Base-by-base conservation (phyloP, 495 filamentous ascomycete genomes). In the Pseudoneurospora amorphoporcata region DNA sequence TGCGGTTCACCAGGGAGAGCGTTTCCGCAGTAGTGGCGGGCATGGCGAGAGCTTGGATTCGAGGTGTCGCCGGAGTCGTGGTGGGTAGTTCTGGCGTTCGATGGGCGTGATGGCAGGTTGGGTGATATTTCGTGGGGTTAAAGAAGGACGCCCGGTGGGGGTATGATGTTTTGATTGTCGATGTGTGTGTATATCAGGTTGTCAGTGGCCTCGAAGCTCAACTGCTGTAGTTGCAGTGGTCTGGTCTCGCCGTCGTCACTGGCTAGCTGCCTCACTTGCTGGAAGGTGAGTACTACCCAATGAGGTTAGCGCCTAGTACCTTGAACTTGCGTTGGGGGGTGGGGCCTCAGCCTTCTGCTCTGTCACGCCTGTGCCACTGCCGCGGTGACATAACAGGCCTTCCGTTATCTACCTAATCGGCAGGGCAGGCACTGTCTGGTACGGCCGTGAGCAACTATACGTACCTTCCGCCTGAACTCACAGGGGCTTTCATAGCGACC, bases 1-100 rank as follows among this genome's bases (percentile, higher is more conserved):
- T 97, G 81, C 92, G 89, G 79, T 90, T 92, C 81, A 97, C 92
- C 79, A 97, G 89, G 72, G 92, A 94, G 78, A 98, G 90, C 73
- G 94, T 95, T 83, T 98, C 94, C 77, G 92, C 93, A 82, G 94
- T 97, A 74, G 94, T 98, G 83, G 94, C 89, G 84, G 93, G 94
- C 94, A 98, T 97, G 78, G 78, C 86, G 83, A 76, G 23, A 41
- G 45, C 19, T 17, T 7, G 38, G 17, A n/a, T 68, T 32, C 10
- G 38, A 39, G 58, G 68, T 73, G 73, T 72, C 70, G 29, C 71
- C 43, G 42, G 68, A 65, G 68, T 73, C 58, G 58, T 70, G 71
- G 72, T 58, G 70, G 70, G 72, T 74, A 74, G 72, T 68, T 71
- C 65, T 8, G 42, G 71, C 39, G 45, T 70, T 39, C 29, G 12